Conservation (phyloP, 2,329 filamentous ascomycete species). For the Colletotrichum chlorophyti region DNA sequence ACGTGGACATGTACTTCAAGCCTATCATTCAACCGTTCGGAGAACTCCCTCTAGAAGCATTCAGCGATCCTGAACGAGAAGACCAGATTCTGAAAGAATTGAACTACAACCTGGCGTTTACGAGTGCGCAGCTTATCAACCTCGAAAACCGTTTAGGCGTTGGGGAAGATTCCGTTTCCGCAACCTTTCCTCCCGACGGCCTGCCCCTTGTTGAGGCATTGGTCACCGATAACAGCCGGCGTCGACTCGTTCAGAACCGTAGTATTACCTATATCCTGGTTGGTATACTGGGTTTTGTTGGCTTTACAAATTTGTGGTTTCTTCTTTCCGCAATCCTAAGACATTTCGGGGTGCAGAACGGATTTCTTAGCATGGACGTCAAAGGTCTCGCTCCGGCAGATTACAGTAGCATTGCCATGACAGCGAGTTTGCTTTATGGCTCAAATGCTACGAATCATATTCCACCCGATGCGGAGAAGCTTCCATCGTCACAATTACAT, state of each 20-base stretch:
- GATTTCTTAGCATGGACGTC: not conserved
- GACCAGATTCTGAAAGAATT: not conserved
- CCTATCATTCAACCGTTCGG: not conserved
- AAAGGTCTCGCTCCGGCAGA: conserved; percentile 6
- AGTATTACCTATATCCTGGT: not conserved
- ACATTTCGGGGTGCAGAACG: not conserved
- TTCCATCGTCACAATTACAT: not conserved
- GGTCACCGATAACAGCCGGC: not conserved
- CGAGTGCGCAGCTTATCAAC: conserved; percentile 1
- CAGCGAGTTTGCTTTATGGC: not conserved
- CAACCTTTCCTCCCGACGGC: not conserved
- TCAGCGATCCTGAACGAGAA: not conserved
- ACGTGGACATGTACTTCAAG: not conserved
- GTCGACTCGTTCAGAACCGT: conserved; percentile 6
- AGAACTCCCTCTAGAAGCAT: not conserved
- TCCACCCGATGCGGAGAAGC: not conserved
- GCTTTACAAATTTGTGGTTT: not conserved
- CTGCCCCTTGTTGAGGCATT: not conserved
- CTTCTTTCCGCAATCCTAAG: not conserved
- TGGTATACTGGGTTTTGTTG: not conserved
- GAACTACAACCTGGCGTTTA: not conserved
- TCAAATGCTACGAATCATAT: not conserved
- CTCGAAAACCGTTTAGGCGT: not conserved
- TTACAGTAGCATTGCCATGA: not conserved
- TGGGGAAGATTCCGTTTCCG: not conserved